Percentiles rank a stretch among this genome's conserved stretches.
phyloP scores from a whole-genome alignment of 1,284 basidiomycete genomes.

The Fomes fomentarius region DNA sequence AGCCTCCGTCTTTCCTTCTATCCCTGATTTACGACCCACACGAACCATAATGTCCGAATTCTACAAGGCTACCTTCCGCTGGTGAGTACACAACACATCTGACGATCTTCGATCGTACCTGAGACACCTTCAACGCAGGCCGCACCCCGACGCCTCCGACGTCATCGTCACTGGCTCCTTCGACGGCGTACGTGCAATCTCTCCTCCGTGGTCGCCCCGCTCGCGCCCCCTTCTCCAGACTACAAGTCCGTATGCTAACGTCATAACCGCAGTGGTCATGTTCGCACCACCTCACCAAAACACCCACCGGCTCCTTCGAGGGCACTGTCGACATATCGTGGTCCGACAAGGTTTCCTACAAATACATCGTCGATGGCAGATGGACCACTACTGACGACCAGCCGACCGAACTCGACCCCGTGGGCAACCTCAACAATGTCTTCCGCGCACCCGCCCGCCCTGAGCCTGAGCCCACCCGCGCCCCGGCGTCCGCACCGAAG shows the following conservation, averaged over 20 bases:
- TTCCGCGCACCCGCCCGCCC: slow-evolving; percentile 59
- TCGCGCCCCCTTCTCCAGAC: neutral
- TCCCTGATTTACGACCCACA: slow-evolving; percentile 13
- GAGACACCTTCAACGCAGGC: slow-evolving; percentile 39
- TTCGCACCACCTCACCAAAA: slow-evolving; percentile 57
- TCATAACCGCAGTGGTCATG: slow-evolving; percentile 59
- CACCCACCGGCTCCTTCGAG: slow-evolving; percentile 53
- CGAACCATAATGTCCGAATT: slow-evolving; percentile 27
- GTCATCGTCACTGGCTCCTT: slow-evolving; percentile 79
- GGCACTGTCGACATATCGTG: slow-evolving; percentile 62
- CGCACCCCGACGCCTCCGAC: slow-evolving; percentile 53
- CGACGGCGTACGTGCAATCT: slow-evolving; percentile 60
- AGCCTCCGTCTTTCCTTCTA: slow-evolving; percentile 10
- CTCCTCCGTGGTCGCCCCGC: neutral
- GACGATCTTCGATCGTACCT: neutral
- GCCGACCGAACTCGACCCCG: slow-evolving; percentile 63
- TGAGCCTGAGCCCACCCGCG: slow-evolving; percentile 9
- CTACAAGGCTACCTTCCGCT: slow-evolving; percentile 28
- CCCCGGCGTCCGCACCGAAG: slow-evolving; percentile 13
- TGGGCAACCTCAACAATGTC: slow-evolving; percentile 76
- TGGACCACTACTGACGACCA: slow-evolving; percentile 62
- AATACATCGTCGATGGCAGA: slow-evolving; percentile 77
- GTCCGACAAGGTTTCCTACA: slow-evolving; percentile 68
- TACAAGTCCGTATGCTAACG: neutral
- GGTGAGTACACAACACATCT: slow-evolving; percentile 15